Conservation (phyloP, 768 basidiomycete species). For the Dendrothele bispora region DNA sequence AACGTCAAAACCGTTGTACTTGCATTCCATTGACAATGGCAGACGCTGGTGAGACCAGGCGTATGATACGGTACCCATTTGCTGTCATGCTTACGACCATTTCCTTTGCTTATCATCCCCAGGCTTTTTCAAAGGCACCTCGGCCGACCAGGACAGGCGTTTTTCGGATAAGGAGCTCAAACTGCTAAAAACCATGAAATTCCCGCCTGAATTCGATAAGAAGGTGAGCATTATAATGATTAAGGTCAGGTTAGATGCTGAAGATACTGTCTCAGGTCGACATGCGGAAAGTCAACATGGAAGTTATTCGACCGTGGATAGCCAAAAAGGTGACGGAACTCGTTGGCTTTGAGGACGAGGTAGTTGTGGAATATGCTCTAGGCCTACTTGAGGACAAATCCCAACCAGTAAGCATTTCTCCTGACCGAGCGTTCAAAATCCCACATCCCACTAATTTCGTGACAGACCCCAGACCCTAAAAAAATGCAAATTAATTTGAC, state of each 20-base stretch:
- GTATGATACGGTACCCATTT: conserved; percentile 21
- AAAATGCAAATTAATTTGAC: conserved; percentile 95
- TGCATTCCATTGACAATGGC: too few species aligned
- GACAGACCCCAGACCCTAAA: conserved; percentile 84
- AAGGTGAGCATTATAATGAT: conserved; percentile 50
- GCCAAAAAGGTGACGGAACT: conserved; percentile 90
- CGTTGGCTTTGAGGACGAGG: conserved; percentile 94
- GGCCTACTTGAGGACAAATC: conserved; percentile 86
- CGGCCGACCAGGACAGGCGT: conserved; percentile 86
- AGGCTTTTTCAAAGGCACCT: conserved; percentile 92
- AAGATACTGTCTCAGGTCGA: conserved; percentile 60
- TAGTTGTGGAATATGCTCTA: conserved; percentile 95
- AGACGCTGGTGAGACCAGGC: conserved; percentile 50
- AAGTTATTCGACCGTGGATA: conserved; percentile 93
- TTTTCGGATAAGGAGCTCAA: conserved; percentile 96
- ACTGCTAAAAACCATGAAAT: conserved; percentile 86
- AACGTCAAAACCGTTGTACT: too few species aligned
- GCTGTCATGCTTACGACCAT: conserved; percentile 15
- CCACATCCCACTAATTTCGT: conserved; percentile 4
- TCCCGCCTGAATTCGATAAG: conserved; percentile 85
- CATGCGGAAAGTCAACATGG: conserved; percentile 91
- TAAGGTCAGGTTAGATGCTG: background rate
- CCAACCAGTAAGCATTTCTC: conserved; percentile 61
- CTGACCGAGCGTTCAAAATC: background rate
- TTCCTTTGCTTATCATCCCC: conserved; percentile 21